Base-by-base conservation (phyloP, 2,329 filamentous ascomycete genomes). In the Colletotrichum cereale region DNA sequence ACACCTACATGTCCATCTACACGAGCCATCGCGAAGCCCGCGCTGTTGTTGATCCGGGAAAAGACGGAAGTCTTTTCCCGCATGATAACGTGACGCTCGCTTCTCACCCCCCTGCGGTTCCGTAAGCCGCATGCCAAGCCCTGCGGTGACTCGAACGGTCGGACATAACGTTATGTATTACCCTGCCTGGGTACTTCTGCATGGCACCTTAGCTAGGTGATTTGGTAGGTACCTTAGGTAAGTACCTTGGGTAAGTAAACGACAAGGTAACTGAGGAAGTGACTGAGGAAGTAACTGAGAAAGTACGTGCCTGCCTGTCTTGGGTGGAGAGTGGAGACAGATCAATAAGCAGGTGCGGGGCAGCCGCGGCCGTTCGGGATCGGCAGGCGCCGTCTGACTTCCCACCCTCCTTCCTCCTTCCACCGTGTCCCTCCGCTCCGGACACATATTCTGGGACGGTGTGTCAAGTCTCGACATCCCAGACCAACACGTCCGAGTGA, bases 341-440 rank as follows among this genome's bases (percentile, higher is more conserved):
- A 16, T 53, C 48, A 48, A 8, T 14, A 26, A 40, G 26, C 29
- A 55, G 38, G 62, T 65, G 62, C 62, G 38, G 62, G 62, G 62
- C 34, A 26, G 40, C 50, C 50, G 26, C 14, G 11, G 44, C 50
- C 38, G 12, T n/a, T 12, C 18, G 34, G 38, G 31, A 44, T 26
- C 62, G 52, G 38, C 47, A 29, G 62, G 21, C 29, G n/a, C 29
- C 50, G 18, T 1, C 44, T 16, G 34, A 57, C 50, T 47, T 36
- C n/a, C n/a, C n/a, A n/a, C n/a, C n/a, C n/a, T n/a, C n/a, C n/a
- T n/a, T n/a, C n/a, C n/a, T n/a, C 58, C 68, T 64, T 53, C 68
- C 38, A 71, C 68, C 44, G 68, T 71, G 65, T 68, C 53, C 47
- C 44, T 47, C 44, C n/a, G 21, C 4, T 60, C 42, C 42, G 36